Base-by-base conservation (phyloP, 129 eudicot genomes). In the Cynara cardunculus region DNA sequence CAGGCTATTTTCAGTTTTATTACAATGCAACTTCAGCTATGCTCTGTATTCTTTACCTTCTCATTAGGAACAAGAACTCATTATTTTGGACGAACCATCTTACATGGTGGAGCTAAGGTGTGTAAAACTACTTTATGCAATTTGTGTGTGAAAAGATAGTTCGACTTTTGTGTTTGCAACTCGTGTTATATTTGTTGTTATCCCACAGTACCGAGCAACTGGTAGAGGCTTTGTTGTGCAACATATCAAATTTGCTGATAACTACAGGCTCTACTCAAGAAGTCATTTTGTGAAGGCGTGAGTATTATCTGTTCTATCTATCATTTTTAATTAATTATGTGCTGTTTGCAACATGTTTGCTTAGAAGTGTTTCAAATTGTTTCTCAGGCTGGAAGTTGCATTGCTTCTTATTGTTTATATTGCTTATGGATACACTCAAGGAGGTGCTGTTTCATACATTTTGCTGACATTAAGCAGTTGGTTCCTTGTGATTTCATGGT, bases 81-180 rank as follows among this genome's bases (percentile, higher is more conserved):
- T 76, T 96, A 96, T 75, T 96, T 96, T 86, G 99, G 99, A 53
- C 92, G 99, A 22, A 96, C 99, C 16, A 88, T 96, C 82, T 89
- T 96, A 68, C 99, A 96, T 66, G 99, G 99, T 65, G 99, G 99
- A 82, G 99, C 99, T 75, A 96, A 93, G 90, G 99, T 94, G 80
- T 81, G 85, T 74, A 64, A 59, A 41, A n/a, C 37, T 59, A 16
- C 71, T 16, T 46, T 71, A 61, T 61, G 6, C 28, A 5, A 25
- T 75, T 67, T 76, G 69, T 59, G 30, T 61, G 24, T 11, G 70
- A 74, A 79, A 61, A 41, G 56, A 39, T 75, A 35, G 27, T 79
- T 56, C 5, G 12, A 35, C 44, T 76, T 74, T 53, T 74, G 32
- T 24, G 65, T 71, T 34, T 62, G 6, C 34, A 53, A 84, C 1